Conservation (phyloP, 2,329 filamentous ascomycete genomes). For the Passalora sequoiae region DNA sequence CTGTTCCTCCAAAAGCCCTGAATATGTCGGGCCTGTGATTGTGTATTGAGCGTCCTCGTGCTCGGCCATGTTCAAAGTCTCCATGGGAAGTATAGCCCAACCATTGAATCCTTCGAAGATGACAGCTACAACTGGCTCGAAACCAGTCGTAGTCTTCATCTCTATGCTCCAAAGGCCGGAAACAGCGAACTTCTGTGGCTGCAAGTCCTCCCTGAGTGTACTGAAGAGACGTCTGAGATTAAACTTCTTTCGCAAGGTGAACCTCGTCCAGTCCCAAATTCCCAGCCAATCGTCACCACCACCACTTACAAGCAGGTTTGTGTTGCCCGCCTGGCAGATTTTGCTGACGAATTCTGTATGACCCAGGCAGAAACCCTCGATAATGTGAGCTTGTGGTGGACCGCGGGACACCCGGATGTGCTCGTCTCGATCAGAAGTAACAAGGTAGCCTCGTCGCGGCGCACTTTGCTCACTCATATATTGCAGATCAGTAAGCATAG, state of each 20-base stretch:
- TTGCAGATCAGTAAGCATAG: conserved; percentile 76
- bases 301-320: conserved; percentile 70
- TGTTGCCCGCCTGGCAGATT: conserved; percentile 58
- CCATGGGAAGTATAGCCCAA: conserved; percentile 2
- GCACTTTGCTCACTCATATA: conserved; percentile 47
- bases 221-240: conserved; percentile 38
- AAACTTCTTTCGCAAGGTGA: conserved; percentile 50
- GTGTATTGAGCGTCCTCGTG: no score
- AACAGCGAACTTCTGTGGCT: conserved; percentile 40
- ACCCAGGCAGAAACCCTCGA: conserved; percentile 83
- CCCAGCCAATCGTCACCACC: conserved; percentile 77
- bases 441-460: conserved; percentile 52
- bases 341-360: conserved; percentile 80
- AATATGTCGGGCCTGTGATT: no score
- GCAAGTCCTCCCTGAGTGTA: background rate
- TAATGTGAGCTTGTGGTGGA: conserved; percentile 76
- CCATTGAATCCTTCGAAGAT: conserved; percentile 44
- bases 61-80: no score
- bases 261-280: conserved; percentile 73
- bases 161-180: conserved; percentile 46
- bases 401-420: conserved; percentile 86
- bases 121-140: conserved; percentile 31
- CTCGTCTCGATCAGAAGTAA: conserved; percentile 66
- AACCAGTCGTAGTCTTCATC: no score
- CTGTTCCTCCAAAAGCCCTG: no score